These are phyloP conservation scores for Bacidia rubella DNA, from an alignment of 495 filamentous ascomycete genomes.

Conservation along the genomic window DNA sequence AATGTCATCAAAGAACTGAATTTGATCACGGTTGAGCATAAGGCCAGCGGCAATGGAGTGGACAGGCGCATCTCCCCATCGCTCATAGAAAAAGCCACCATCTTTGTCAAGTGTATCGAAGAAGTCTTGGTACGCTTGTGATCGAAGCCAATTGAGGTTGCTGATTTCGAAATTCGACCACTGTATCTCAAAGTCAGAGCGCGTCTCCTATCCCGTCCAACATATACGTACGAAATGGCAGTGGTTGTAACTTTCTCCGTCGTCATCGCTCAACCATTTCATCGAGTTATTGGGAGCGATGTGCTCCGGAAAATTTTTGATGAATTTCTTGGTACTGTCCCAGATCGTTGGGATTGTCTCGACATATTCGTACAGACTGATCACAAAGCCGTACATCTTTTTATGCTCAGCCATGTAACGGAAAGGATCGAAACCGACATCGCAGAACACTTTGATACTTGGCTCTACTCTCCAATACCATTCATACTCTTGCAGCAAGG, in stretches of 20 bases:
- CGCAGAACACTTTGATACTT: slow-evolving; percentile 76
- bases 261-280: slow-evolving; percentile 82
- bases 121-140: slow-evolving; percentile 64
- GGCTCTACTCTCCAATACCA: slow-evolving; percentile 92
- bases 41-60: slow-evolving; percentile 88
- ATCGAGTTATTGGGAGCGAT: slow-evolving; percentile 74
- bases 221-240: slow-evolving; percentile 75
- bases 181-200: slow-evolving; percentile 24
- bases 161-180: slow-evolving; percentile 93
- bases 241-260: slow-evolving; percentile 80
- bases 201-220: background rate
- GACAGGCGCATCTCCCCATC: slow-evolving; percentile 84
- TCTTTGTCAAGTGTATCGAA: slow-evolving; percentile 68
- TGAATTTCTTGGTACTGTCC: slow-evolving; percentile 87
- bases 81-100: slow-evolving; percentile 86
- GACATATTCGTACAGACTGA: slow-evolving; percentile 86
- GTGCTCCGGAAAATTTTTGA: slow-evolving; percentile 75
- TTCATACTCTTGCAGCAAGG: slow-evolving; percentile 70
- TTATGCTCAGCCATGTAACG: slow-evolving; percentile 74
- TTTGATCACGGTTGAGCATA: slow-evolving; percentile 76
- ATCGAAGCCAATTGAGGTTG: slow-evolving; percentile 70
- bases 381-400: slow-evolving; percentile 82
- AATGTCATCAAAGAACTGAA: slow-evolving; percentile 98
- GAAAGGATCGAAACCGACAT: slow-evolving; percentile 74
- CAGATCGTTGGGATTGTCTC: slow-evolving; percentile 94